These are phyloP conservation scores for Logfia minima DNA, from an alignment of 129 eudicot genomes.

Conservation along the genomic window DNA sequence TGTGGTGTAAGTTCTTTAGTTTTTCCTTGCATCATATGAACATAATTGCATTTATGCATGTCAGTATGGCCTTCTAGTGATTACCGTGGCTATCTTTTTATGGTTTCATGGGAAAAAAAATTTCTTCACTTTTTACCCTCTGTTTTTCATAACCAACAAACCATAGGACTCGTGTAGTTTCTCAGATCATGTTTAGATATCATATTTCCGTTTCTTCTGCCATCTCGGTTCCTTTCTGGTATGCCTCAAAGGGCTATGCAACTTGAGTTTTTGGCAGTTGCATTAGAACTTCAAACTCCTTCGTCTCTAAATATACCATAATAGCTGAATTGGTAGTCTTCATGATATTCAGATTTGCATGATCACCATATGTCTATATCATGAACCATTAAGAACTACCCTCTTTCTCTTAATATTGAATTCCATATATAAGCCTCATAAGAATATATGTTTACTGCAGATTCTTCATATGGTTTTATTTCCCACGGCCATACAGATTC, in stretches of 20 bases:
- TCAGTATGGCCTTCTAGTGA: too few relatives aligned
- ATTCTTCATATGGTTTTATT: too few relatives aligned
- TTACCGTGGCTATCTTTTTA: too few relatives aligned
- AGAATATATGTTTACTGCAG: too few relatives aligned
- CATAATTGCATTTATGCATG: neutral
- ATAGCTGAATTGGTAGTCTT: neutral
- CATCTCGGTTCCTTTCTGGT: neutral
- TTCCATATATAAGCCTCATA: neutral
- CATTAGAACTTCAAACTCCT: neutral
- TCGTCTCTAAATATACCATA: neutral
- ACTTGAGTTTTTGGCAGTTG: neutral
- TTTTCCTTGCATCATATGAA: neutral
- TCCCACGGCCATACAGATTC: too few relatives aligned
- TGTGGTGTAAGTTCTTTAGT: constrained; percentile 61
- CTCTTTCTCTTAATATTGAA: neutral
- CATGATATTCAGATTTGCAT: neutral
- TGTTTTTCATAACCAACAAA: too few relatives aligned
- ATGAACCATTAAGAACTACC: neutral
- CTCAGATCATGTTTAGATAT: too few relatives aligned
- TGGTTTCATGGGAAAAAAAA: too few relatives aligned
- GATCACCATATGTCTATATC: neutral
- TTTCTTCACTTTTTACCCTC: too few relatives aligned
- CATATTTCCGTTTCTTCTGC: neutral
- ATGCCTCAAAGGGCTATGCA: neutral
- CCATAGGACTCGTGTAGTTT: too few relatives aligned